These are phyloP conservation scores for Solanum lycopersicoides DNA, from an alignment of 257 asterid genomes.

Conservation along the genomic window DNA sequence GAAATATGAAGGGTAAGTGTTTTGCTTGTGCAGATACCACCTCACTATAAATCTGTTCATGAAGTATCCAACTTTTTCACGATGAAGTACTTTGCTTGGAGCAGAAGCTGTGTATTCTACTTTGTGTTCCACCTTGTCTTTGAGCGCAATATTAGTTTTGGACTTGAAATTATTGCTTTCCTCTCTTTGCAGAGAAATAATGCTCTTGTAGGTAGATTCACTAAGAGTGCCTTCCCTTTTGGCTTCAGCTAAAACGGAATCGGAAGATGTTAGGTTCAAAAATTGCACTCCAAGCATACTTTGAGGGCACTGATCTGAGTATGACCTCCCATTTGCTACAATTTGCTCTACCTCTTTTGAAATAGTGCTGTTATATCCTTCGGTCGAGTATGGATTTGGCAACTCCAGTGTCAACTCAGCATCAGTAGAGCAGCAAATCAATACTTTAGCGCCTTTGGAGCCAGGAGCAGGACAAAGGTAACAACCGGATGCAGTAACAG, in stretches of 20 bases:
- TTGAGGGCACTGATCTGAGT: slow-evolving; percentile 17
- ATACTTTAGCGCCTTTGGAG: slow-evolving; percentile 65
- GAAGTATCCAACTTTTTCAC: slow-evolving; percentile 56
- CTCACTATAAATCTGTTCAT: slow-evolving; percentile 64
- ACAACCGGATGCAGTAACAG: slow-evolving; percentile 78
- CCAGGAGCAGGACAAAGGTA: slow-evolving; percentile 96
- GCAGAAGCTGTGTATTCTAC: slow-evolving; percentile 6
- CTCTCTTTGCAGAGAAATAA: slow-evolving; percentile 46
- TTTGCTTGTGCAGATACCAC: slow-evolving; percentile 28
- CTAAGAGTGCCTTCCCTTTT: slow-evolving; percentile 49
- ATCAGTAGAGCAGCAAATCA: slow-evolving; percentile 53
- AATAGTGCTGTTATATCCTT: slow-evolving; percentile 8
- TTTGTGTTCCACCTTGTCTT: slow-evolving; percentile 13
- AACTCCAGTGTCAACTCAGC: slow-evolving; percentile 23
- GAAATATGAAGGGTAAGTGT: neutral
- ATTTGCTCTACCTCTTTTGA: slow-evolving; percentile 40
- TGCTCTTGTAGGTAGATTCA: slow-evolving; percentile 37
- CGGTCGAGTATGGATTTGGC: slow-evolving; percentile 2
- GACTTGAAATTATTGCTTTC: slow-evolving; percentile 47
- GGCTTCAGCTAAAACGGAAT: slow-evolving; percentile 49
- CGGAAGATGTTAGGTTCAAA: slow-evolving; percentile 37
- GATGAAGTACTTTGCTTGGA: slow-evolving; percentile 20
- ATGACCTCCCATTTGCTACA: slow-evolving; percentile 19
- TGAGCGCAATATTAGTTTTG: slow-evolving; percentile 17
- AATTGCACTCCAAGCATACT: slow-evolving; percentile 25